Evolutionary conservation across 768 basidiomycete genomes (phyloP), one percentile per base, ranked within the genome.

Genomic region (Tylopilus plumbeoviolaceoides): DNA sequence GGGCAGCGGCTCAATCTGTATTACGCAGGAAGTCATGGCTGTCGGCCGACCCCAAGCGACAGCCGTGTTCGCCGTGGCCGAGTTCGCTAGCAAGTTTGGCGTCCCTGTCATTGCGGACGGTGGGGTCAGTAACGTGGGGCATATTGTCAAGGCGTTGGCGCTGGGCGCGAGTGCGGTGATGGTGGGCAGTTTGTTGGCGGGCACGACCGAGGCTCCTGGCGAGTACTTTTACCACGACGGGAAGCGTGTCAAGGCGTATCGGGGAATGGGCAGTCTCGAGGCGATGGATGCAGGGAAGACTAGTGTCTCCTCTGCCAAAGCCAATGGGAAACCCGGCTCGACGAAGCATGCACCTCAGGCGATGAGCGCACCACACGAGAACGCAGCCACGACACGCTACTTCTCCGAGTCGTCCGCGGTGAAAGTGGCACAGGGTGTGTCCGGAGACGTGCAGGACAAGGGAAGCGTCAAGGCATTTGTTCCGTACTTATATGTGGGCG

Each of bases 151-250:
- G 75, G 97, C 97, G 4, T 76, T 98, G 44, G 77, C 94, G 1
- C 81, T 98, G 14, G 97, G 97, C 47, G 97, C 95, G 4, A 85
- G 87, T 21, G 95, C 93, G 4, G 94, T 98, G 48, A 98, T 98
- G 97, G 98, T 99, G 97, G 97, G 97, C 42, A 87, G 92, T 9
- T 72, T 98, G 44, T 78, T 99, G 25, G 97, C 97, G 2, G 95
- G 95, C 28, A 98, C 97, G 33, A 86, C 91, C 57, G 95, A 99
- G 71, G 92, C 94, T 0, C 97, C 97, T 0, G 97, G 97, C 61
- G 94, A 98, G 74, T 99, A 97, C 77, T 98, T 97, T 71, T 99
- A 95, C 73, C 95, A 98, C 66, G 95, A 98, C 58, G 97, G 97
- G 57, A 97, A 97, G 77, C 87, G 97, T 44, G 93, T 98, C 68